A percentile compares a stretch with the other conserved stretches of the same genome.
These are phyloP conservation scores for Mariannaea elegans DNA, from an alignment of 2,329 filamentous ascomycete species.

Conservation along the genomic window DNA sequence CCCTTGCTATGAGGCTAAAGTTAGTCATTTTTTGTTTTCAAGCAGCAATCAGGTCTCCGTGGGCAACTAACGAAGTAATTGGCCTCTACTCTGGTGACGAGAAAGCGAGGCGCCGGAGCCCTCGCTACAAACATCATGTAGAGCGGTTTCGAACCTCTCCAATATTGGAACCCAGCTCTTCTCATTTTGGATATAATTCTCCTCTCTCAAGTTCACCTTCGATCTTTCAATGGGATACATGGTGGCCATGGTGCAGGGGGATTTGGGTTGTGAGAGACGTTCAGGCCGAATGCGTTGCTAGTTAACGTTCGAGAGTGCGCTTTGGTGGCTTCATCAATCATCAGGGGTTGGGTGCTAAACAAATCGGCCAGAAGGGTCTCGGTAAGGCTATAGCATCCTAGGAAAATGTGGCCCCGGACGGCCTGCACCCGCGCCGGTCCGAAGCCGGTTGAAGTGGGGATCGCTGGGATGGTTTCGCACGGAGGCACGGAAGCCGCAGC, in stretches of 20 bases:
- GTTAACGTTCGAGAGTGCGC: not conserved
- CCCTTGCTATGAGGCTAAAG: slow-evolving; percentile 41
- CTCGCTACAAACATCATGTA: slow-evolving; percentile 42
- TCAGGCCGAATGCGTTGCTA: not conserved
- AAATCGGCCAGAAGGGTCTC: not conserved
- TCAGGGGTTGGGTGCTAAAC: not conserved
- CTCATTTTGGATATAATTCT: slow-evolving; percentile 5
- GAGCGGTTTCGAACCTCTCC: slow-evolving; percentile 38
- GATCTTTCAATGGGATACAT: slow-evolving; percentile 6
- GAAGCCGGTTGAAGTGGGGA: not conserved
- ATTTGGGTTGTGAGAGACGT: too few relatives aligned
- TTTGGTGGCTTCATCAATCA: not conserved
- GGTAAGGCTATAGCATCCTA: not conserved
- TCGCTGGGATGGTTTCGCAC: not conserved
- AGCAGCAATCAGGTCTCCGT: too few relatives aligned
- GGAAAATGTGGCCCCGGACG: not conserved
- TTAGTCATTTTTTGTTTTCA: too few relatives aligned
- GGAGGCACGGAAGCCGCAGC: not conserved
- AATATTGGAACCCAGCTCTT: slow-evolving; percentile 26
- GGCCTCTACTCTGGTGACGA: slow-evolving; percentile 34
- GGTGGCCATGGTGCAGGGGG: not conserved
- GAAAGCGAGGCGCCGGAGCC: slow-evolving; percentile 41
- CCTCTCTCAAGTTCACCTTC: slow-evolving; percentile 6
- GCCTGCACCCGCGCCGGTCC: not conserved
- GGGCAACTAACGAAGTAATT: slow-evolving; percentile 25